Percentiles rank a stretch among this genome's conserved stretches.
These are phyloP conservation scores for Botrytis byssoidea DNA, from an alignment of 2,329 filamentous ascomycete species.

Conservation along the genomic window DNA sequence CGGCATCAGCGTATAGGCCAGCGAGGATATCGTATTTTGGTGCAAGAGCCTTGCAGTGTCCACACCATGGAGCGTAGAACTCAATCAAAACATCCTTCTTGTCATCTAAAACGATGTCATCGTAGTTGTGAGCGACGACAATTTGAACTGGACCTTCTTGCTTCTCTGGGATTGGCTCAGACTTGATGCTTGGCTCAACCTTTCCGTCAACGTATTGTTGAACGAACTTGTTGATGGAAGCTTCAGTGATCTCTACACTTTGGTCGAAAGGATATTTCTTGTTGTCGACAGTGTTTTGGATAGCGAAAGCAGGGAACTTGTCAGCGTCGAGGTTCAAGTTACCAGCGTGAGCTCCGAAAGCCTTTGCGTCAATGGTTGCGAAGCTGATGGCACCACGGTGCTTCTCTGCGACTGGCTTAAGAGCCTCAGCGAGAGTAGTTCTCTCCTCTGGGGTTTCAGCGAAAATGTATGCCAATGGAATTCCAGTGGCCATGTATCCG, in stretches of 20 bases:
- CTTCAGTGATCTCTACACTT: conserved; percentile 68
- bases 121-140: conserved; percentile 91
- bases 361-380: conserved; percentile 91
- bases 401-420: conserved; percentile 87
- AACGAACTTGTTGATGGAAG: conserved; percentile 76
- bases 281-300: conserved; percentile 94
- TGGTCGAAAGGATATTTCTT: conserved; percentile 95
- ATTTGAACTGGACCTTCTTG: conserved; percentile 86
- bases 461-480: conserved; percentile 97
- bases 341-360: conserved; percentile 88
- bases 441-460: conserved; percentile 90
- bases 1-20: conserved; percentile 68
- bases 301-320: conserved; percentile 96
- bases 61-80: conserved; percentile 99
- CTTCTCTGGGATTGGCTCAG: conserved; percentile 90
- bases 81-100: conserved; percentile 96
- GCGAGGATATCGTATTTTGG: conserved; percentile 96
- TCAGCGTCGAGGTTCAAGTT: conserved; percentile 97
- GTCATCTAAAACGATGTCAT: conserved; percentile 86
- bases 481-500: conserved; percentile 86
- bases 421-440: conserved; percentile 67
- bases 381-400: conserved; percentile 96
- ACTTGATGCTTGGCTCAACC: conserved; percentile 95
- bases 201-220: conserved; percentile 83
- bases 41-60: conserved; percentile 98